A percentile compares a stretch with the other conserved stretches of the same genome.
These are phyloP conservation scores for Talaromyces sp. DNA, from an alignment of 2,329 filamentous ascomycete genomes.

Conservation along the genomic window DNA sequence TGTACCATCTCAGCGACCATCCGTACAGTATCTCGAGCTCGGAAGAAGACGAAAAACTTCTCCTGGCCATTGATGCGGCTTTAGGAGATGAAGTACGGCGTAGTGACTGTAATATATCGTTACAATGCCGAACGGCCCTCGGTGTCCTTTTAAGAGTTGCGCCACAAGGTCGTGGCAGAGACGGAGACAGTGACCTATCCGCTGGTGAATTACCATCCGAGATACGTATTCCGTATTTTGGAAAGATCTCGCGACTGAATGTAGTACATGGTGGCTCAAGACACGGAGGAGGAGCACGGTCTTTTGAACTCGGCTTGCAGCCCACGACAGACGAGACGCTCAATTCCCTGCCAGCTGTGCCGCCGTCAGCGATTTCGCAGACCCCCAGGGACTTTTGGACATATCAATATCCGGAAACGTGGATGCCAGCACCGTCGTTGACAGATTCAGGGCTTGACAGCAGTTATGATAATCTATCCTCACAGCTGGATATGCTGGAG, in stretches of 20 bases:
- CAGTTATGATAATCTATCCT: not conserved
- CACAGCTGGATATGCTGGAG: not conserved
- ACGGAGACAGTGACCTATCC: not conserved
- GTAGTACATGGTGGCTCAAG: not conserved
- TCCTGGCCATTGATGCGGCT: not conserved
- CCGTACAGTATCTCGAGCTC: not conserved
- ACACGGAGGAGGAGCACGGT: not conserved
- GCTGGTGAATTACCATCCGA: not conserved
- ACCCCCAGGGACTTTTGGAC: not conserved
- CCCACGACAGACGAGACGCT: not conserved
- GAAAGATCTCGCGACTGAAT: not conserved
- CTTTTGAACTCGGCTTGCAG: not conserved
- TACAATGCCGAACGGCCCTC: not conserved
- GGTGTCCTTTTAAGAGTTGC: not conserved
- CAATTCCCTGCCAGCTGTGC: not conserved
- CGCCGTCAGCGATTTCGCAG: not conserved
- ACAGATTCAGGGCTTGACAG: not conserved
- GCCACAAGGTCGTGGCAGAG: not conserved
- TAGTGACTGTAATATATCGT: not conserved
- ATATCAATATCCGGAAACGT: not conserved
- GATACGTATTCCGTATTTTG: conserved; percentile 2
- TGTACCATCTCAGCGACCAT: not conserved
- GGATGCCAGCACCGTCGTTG: not conserved
- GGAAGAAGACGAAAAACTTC: not conserved
- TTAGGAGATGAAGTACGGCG: not conserved